Conservation (phyloP, 345 rosid genomes). For the Capsella bursapastoris region DNA sequence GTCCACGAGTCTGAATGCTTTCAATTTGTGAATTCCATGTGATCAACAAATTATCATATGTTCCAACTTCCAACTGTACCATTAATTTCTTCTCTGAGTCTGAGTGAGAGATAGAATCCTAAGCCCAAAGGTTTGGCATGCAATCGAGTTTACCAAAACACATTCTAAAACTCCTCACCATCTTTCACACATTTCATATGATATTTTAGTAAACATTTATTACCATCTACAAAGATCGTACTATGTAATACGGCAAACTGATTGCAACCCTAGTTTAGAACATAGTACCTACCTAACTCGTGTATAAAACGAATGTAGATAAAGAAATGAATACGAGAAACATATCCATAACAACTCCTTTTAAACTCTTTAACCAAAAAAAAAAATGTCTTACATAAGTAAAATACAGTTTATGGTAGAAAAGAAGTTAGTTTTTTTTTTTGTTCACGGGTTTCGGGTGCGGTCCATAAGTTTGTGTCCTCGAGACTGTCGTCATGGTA, state of each 20-base stretch:
- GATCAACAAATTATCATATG: background rate
- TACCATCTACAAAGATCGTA: background rate
- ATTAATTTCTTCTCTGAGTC: background rate
- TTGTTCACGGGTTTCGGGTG: background rate
- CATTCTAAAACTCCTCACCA: too few relatives aligned
- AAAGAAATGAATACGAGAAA: background rate
- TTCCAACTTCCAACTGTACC: background rate
- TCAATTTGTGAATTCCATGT: background rate
- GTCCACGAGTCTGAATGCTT: background rate
- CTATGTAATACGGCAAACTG: background rate
- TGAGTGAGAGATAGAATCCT: background rate
- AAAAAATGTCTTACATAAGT: background rate
- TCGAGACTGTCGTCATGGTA: background rate
- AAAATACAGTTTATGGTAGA: background rate
- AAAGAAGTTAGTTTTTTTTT: constrained; percentile 12
- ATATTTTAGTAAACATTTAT: background rate
- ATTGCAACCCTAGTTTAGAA: too few relatives aligned
- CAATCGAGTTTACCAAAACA: background rate
- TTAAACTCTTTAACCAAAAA: background rate
- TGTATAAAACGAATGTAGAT: too few relatives aligned
- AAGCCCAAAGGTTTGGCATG: background rate
- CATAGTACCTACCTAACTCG: too few relatives aligned
- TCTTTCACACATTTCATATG: too few relatives aligned
- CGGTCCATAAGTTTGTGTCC: background rate
- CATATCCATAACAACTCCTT: background rate